A percentile compares a stretch with the other conserved stretches of the same genome.
phyloP scores from a whole-genome alignment of 192 early-diverging fungal genomes.

The Chytriomyces sp. region DNA sequence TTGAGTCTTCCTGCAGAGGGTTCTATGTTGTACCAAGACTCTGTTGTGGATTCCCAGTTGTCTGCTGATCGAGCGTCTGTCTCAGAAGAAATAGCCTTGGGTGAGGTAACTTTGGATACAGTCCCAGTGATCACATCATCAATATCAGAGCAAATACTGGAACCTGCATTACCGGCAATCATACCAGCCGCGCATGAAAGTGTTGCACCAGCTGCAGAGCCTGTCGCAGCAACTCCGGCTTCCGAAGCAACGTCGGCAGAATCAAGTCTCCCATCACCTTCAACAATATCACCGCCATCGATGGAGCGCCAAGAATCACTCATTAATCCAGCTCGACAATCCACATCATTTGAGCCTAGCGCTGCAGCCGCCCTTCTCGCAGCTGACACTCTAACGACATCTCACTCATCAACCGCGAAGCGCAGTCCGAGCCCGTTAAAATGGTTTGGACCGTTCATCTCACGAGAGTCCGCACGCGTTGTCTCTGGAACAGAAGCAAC shows the following conservation, averaged over 20 bases:
- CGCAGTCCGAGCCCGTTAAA: conserved; percentile 20
- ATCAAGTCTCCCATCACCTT: no score
- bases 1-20: not conserved
- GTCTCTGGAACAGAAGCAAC: not conserved
- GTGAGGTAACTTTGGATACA: no score
- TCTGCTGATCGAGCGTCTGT: not conserved
- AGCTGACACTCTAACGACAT: no score
- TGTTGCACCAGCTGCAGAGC: not conserved
- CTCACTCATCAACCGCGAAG: not conserved
- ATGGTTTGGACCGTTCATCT: conserved; percentile 33
- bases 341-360: not conserved
- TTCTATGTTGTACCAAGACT: not conserved
- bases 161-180: no score
- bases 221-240: no score
- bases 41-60: not conserved
- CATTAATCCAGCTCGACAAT: not conserved
- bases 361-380: not conserved
- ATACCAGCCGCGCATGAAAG: no score
- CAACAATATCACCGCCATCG: not conserved
- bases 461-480: conserved; percentile 28
- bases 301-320: conserved; percentile 33
- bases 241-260: no score
- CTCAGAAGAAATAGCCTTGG: not conserved
- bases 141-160: no score
- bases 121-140: no score